Percentiles rank a stretch among this genome's conserved stretches.
These are phyloP conservation scores for Alternaria tenuissima DNA, from an alignment of 2,329 filamentous ascomycete genomes.

Conservation along the genomic window DNA sequence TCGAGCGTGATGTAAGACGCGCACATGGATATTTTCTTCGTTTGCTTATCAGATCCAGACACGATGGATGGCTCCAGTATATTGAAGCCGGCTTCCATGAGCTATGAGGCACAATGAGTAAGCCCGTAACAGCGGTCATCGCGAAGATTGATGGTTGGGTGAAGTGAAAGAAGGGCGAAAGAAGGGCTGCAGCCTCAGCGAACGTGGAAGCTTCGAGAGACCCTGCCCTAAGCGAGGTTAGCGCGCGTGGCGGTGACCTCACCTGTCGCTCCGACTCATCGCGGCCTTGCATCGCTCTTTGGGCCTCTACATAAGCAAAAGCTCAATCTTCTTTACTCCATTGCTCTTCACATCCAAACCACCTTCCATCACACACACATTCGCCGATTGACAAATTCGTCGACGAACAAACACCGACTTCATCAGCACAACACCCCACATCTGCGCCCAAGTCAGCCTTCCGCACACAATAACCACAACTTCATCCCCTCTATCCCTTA, in stretches of 20 bases:
- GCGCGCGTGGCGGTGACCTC: conserved; percentile 34
- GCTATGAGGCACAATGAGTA: conserved; percentile 3
- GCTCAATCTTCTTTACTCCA: conserved; percentile 8
- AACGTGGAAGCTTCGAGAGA: conserved; percentile 31
- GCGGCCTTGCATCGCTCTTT: conserved; percentile 19
- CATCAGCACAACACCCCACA: conserved; percentile 22
- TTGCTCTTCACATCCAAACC: conserved; percentile 10
- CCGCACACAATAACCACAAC: conserved; percentile 16
- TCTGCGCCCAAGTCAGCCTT: conserved; percentile 19
- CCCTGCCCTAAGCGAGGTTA: conserved; percentile 23
- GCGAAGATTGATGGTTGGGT: conserved; percentile 4
- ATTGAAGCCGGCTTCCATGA: neutral
- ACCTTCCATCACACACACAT: neutral
- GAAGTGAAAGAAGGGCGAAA: conserved; percentile 16
- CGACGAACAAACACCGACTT: conserved; percentile 12
- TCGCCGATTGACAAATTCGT: conserved; percentile 17
- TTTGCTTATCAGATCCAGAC: neutral
- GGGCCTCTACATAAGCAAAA: conserved; percentile 24
- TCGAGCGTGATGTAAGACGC: neutral
- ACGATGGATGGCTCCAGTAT: neutral
- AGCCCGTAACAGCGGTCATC: conserved; percentile 14
- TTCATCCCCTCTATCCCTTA: neutral
- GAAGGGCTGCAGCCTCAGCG: conserved; percentile 21
- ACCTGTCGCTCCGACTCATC: conserved; percentile 30
- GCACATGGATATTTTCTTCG: neutral